phyloP scores from a whole-genome alignment of 257 asterid genomes.

The Striga asiatica region DNA sequence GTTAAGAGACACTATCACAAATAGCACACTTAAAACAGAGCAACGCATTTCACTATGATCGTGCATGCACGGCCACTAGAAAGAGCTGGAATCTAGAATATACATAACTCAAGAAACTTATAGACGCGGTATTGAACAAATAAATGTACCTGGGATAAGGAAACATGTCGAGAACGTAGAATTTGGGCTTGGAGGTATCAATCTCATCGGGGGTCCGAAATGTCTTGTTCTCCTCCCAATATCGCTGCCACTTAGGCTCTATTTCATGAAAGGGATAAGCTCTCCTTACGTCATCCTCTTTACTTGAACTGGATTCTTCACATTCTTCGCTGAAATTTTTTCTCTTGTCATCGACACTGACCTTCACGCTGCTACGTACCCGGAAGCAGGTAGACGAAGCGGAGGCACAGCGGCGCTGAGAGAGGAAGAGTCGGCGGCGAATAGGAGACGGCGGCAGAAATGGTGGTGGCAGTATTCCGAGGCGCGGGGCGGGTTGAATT shows the following conservation, averaged over 20 bases:
- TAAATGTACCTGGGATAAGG: conserved; percentile 80
- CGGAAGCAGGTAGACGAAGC: conserved; percentile 22
- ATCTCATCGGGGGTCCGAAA: conserved; percentile 83
- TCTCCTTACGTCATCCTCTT: conserved; percentile 34
- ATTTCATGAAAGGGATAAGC: conserved; percentile 81
- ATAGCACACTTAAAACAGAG: too few relatives aligned
- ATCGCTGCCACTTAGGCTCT: conserved; percentile 88
- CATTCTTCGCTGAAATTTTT: conserved; percentile 1
- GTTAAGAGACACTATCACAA: too few relatives aligned
- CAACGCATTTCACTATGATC: too few relatives aligned
- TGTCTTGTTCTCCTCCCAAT: conserved; percentile 77
- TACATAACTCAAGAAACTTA: too few relatives aligned
- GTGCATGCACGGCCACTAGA: too few relatives aligned
- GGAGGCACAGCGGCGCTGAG: conserved; percentile 15
- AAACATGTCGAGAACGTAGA: conserved; percentile 96
- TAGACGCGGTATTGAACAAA: neutral
- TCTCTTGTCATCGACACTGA: neutral
- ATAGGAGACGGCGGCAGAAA: conserved; percentile 18
- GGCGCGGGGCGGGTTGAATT: conserved; percentile 26
- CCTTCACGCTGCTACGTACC: conserved; percentile 21
- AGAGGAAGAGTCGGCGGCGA: conserved; percentile 18
- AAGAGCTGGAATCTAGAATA: too few relatives aligned
- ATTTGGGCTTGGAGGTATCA: conserved; percentile 87
- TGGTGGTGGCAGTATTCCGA: conserved; percentile 28
- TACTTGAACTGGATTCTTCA: conserved; percentile 1